Percentiles rank a stretch among this genome's conserved stretches.
Evolutionary conservation across 805 yeast species (phyloP).

Genomic region (Cyberlindnera maclurae): DNA sequence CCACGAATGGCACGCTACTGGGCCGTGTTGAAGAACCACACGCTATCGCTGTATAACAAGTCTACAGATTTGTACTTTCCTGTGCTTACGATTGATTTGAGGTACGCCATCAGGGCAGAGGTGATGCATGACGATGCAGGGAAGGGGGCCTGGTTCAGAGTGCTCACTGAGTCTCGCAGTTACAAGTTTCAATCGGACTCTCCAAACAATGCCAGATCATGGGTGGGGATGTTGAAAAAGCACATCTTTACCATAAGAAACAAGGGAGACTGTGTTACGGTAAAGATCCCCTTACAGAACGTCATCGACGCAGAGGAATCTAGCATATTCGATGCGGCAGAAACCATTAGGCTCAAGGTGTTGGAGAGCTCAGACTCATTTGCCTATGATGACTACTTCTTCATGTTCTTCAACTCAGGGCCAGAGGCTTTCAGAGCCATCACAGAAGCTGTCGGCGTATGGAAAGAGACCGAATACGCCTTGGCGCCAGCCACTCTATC

Average conservation of each 20-base stretch:
- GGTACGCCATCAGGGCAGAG: conserved; percentile 55
- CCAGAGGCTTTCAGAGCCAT: conserved; percentile 35
- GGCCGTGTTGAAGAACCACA: conserved; percentile 68
- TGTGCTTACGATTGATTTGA: conserved; percentile 61
- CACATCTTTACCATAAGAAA: conserved; percentile 71
- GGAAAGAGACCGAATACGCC: conserved; percentile 1
- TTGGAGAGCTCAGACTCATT: conserved; percentile 45
- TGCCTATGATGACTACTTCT: conserved; percentile 61
- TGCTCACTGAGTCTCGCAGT: conserved; percentile 50
- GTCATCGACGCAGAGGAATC: conserved; percentile 55
- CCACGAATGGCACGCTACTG: conserved; percentile 47
- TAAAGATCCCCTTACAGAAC: conserved; percentile 69
- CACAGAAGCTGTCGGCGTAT: conserved; percentile 28
- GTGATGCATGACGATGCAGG: conserved; percentile 26
- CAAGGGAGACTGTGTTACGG: conserved; percentile 61
- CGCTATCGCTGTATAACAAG: conserved; percentile 59
- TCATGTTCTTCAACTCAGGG: conserved; percentile 57
- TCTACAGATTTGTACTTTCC: conserved; percentile 88
- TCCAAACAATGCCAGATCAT: conserved; percentile 62
- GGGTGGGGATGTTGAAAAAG: conserved; percentile 72
- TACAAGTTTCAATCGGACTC: conserved; percentile 72
- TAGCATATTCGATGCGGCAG: conserved; percentile 47
- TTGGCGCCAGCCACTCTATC: conserved; percentile 1
- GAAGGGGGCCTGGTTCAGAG: conserved; percentile 40
- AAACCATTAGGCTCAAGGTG: conserved; percentile 54